Evolutionary conservation across 2,329 filamentous ascomycete species (phyloP).

Genomic region (Chaetoscypha palmicola): DNA sequence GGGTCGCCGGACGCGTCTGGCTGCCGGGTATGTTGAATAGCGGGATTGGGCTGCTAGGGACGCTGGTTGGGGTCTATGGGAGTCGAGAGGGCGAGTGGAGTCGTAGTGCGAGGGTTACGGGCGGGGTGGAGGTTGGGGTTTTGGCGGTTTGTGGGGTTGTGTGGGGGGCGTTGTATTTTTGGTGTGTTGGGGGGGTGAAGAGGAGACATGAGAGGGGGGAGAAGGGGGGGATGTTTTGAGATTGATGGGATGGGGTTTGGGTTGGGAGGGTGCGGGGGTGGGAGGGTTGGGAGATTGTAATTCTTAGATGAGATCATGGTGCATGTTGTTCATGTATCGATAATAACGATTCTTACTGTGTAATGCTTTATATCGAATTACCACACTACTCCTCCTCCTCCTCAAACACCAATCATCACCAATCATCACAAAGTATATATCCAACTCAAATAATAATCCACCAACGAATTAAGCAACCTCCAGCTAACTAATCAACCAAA

Average conservation of each 20-base stretch:
- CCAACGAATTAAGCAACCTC: too few species aligned
- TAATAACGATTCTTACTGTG: too few species aligned
- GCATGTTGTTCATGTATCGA: too few species aligned
- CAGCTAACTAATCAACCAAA: too few species aligned
- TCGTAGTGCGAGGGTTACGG: constrained; percentile 25
- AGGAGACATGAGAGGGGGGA: constrained; percentile 23
- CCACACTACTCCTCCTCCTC: too few species aligned
- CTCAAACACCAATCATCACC: too few species aligned
- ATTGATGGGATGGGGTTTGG: neutral
- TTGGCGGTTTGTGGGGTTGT: constrained; percentile 19
- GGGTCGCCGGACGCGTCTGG: constrained; percentile 26
- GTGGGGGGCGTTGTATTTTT: constrained; percentile 27
- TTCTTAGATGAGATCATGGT: too few species aligned
- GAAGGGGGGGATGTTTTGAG: constrained; percentile 3
- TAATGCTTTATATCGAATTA: too few species aligned
- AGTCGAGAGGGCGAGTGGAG: constrained; percentile 22
- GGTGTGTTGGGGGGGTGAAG: constrained; percentile 22
- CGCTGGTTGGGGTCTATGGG: constrained; percentile 25
- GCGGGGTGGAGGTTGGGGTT: constrained; percentile 17
- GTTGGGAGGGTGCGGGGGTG: neutral
- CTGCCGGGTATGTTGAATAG: constrained; percentile 25
- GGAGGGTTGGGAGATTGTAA: neutral
- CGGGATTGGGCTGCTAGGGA: constrained; percentile 23
- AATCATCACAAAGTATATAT: too few species aligned
- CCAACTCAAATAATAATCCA: too few species aligned